Evolutionary conservation across 2,329 filamentous ascomycete genomes (phyloP), one percentile per base, ranked within the genome.

Genomic region (Hirsutella minnesotensis): DNA sequence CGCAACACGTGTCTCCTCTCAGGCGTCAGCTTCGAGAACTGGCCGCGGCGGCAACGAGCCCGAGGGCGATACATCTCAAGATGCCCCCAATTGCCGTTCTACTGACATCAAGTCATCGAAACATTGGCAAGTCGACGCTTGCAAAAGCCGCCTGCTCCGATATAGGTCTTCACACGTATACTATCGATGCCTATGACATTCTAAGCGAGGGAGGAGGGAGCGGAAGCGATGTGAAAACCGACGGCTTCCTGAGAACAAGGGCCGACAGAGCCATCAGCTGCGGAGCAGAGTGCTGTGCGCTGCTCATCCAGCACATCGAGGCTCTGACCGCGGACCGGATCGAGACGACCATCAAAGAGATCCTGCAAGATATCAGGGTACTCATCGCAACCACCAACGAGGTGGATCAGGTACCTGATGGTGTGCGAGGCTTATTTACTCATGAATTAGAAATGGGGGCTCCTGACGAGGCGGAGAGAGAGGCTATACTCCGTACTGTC

Each of bases 381-480:
- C 66, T 98, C 20, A 81, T 98, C 52, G 90, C 92, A 1, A 98
- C 92, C 0, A 95, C 90, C 0, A 95, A 88, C 7, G 90, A 96
- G 51, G 80, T 95, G 1, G 92, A 96, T 57, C 94, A 96, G 60
- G 78, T 98, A 1, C 86, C 90, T 0, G 89, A 95, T 53, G 85
- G 85, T 1, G 81, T 96, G 18, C 79, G 92, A 42, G 87, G 87
- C 10, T 70, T 96, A 3, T 96, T 98, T 60, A 95, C 88, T 0
- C 90, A 98, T 54, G 92, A 98, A 61, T 72, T 98, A 35, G 90
- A 96, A 56, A 87, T 98, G 77, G 78, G 72, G 37, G 92, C 92
- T 0, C 92, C 92, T 0, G 89, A 96, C 53, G 92, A 98, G 59
- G 80, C 79, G 21, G 90, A 96, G 62, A 75, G 92, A 65, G 89